These are phyloP conservation scores for Physcomitrium patens DNA, from an alignment of 225 moss, liverwort and hornwort species.

Conservation along the genomic window DNA sequence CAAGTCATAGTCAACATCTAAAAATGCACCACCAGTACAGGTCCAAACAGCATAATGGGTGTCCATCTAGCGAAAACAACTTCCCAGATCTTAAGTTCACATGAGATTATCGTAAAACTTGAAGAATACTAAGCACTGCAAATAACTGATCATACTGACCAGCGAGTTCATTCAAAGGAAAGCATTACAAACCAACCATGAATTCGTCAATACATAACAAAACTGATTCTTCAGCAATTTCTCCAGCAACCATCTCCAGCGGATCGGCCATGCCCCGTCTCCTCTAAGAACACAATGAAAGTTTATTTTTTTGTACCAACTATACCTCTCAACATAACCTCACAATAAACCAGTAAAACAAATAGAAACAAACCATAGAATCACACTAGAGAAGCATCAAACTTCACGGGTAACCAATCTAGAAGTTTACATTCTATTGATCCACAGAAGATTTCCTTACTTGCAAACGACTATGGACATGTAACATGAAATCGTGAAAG, in stretches of 20 bases:
- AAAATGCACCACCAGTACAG: not conserved
- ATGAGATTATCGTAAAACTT: not conserved
- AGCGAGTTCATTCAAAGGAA: not conserved
- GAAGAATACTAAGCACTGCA: not conserved
- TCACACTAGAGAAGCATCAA: not conserved
- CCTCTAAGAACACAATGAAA: conserved; percentile 50
- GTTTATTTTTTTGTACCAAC: not conserved
- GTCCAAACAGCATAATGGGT: not conserved
- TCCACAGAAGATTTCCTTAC: conserved; percentile 35
- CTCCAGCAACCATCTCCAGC: conserved; percentile 77
- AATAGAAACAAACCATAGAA: not conserved
- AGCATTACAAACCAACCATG: conserved; percentile 57
- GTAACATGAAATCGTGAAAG: conserved; percentile 93
- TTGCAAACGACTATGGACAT: conserved; percentile 82
- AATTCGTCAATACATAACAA: conserved; percentile 88
- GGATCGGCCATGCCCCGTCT: conserved; percentile 83
- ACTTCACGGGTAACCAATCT: not conserved
- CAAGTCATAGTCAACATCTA: not conserved
- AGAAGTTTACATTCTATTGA: not conserved
- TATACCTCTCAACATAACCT: not conserved
- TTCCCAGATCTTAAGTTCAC: not conserved
- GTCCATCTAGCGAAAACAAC: not conserved
- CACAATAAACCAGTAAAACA: not conserved
- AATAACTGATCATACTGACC: not conserved
- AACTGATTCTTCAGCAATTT: conserved; percentile 60